phyloP scores from a whole-genome alignment of 306 rosid species.

The Trifolium pratense region DNA sequence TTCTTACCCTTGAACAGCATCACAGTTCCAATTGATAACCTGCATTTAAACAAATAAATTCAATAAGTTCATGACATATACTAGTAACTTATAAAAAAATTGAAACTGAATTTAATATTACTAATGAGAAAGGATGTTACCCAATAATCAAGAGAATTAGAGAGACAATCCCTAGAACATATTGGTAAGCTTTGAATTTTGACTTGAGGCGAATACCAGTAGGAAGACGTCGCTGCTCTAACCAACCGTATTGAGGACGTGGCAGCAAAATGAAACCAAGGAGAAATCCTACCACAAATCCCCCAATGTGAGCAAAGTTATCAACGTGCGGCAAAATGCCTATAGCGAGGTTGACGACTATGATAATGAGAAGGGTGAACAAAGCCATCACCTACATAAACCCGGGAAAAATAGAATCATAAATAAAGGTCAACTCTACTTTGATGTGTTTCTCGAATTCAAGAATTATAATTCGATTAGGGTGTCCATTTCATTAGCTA shows the following conservation, averaged over 20 bases:
- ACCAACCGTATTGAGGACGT: conserved; percentile 76
- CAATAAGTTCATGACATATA: conserved; percentile 5
- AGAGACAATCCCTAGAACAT: conserved; percentile 63
- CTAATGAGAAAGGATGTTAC: conserved; percentile 43
- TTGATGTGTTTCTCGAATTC: neutral
- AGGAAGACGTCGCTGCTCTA: conserved; percentile 60
- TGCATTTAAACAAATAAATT: conserved; percentile 37
- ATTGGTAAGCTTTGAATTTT: conserved; percentile 77
- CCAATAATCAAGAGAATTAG: conserved; percentile 65
- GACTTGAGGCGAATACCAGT: conserved; percentile 53
- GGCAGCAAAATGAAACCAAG: conserved; percentile 80
- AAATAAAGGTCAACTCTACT: neutral
- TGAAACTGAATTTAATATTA: neutral
- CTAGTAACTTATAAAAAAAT: neutral
- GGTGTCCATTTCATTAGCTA: neutral
- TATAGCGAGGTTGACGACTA: conserved; percentile 67
- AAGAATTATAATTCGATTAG: neutral
- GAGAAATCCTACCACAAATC: conserved; percentile 70
- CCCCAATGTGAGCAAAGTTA: conserved; percentile 86
- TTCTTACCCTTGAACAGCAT: conserved; percentile 71
- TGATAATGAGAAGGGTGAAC: conserved; percentile 61
- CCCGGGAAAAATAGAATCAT: neutral
- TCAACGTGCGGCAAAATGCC: conserved; percentile 82
- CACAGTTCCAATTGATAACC: conserved; percentile 59
- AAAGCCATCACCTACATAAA: conserved; percentile 66